These are phyloP conservation scores for Prunus fruticosa DNA, from an alignment of 306 rosid genomes.

Conservation along the genomic window DNA sequence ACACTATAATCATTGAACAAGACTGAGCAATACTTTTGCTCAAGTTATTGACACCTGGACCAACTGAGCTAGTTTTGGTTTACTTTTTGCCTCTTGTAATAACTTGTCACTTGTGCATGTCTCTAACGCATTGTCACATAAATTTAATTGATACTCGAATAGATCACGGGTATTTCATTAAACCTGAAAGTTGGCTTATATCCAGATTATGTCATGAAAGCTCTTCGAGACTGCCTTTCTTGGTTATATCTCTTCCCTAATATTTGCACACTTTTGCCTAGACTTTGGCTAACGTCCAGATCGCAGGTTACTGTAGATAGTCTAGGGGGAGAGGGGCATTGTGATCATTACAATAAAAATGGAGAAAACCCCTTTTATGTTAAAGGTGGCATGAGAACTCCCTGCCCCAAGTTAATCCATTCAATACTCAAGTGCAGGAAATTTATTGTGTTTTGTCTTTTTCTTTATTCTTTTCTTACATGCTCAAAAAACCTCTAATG, in stretches of 20 bases:
- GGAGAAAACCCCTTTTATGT: not conserved
- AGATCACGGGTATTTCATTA: not conserved
- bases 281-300: not conserved
- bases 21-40: not conserved
- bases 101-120: not conserved
- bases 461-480: not conserved
- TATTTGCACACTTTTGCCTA: not conserved
- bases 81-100: not conserved
- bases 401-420: not conserved
- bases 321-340: not conserved
- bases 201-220: not conserved
- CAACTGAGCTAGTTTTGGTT: constrained; percentile 1
- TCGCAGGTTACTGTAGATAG: not conserved
- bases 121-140: not conserved
- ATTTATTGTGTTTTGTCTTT: not conserved
- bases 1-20: not conserved
- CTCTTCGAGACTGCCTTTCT: not conserved
- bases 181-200: not conserved
- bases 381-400: not conserved
- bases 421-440: too few relatives aligned
- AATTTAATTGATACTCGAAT: not conserved
- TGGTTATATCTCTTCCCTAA: not conserved
- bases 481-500: not conserved
- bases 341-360: not conserved
- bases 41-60: not conserved